phyloP scores from a whole-genome alignment of 2,329 filamentous ascomycete genomes.

The Hypoxylon sp. region DNA sequence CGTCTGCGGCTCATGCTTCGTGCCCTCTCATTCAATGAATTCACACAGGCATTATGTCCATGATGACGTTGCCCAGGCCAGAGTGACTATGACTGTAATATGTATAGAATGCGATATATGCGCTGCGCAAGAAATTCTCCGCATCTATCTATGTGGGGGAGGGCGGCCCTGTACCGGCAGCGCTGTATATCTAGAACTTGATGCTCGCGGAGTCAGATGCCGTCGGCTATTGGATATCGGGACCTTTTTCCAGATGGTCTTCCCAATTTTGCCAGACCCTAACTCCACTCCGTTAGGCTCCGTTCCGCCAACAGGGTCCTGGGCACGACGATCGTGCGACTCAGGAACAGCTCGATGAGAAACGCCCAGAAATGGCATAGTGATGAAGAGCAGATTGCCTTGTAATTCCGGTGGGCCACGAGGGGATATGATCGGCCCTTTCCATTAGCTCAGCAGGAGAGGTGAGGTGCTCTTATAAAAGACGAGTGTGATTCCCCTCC shows the following conservation, averaged over 20 bases:
- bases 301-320: conserved; percentile 26
- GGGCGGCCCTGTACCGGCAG: conserved; percentile 4
- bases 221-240: conserved; percentile 29
- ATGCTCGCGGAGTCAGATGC: conserved; percentile 30
- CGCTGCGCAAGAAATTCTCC: too few relatives aligned
- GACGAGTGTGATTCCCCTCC: conserved; percentile 4
- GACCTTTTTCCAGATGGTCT: conserved; percentile 32
- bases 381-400: conserved; percentile 25
- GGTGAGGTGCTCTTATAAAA: conserved; percentile 23
- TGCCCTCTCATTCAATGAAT: conserved; percentile 8
- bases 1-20: neutral
- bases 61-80: neutral
- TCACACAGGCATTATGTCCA: conserved; percentile 11
- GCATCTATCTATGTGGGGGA: conserved; percentile 18
- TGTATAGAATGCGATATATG: too few relatives aligned
- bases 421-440: conserved; percentile 11
- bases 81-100: neutral
- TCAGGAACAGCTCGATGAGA: neutral
- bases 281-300: conserved; percentile 27
- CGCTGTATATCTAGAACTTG: conserved; percentile 16
- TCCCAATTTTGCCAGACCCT: conserved; percentile 31
- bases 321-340: conserved; percentile 13
- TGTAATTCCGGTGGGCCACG: conserved; percentile 26
- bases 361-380: conserved; percentile 25
- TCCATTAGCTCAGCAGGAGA: neutral